Evolutionary conservation across 2,329 filamentous ascomycete genomes (phyloP).

Genomic region (Paradendryphiella salina): DNA sequence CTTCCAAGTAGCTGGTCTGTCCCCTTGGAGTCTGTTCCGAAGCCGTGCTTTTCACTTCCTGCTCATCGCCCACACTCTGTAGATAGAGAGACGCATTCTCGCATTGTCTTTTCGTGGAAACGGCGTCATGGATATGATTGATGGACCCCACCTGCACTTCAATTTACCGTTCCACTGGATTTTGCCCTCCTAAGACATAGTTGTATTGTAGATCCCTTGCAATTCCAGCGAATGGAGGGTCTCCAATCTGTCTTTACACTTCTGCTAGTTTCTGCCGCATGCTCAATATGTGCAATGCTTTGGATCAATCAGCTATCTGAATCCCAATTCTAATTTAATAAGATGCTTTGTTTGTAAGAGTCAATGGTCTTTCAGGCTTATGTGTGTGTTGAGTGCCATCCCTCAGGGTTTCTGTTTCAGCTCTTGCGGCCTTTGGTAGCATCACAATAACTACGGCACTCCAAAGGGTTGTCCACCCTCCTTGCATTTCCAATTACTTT

Average conservation of each 20-base stretch:
- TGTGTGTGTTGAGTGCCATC: neutral
- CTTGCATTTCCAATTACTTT: neutral
- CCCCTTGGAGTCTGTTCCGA: neutral
- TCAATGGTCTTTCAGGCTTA: neutral
- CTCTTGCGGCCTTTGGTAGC: neutral
- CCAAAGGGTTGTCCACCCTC: slow-evolving; percentile 1
- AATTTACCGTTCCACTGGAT: slow-evolving; percentile 2
- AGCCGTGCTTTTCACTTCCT: neutral
- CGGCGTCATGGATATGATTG: neutral
- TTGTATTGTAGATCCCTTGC: neutral
- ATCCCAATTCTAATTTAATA: no score
- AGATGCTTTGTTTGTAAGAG: no score
- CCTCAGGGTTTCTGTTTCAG: neutral
- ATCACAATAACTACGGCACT: neutral
- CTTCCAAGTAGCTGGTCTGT: no score
- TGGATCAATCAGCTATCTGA: neutral
- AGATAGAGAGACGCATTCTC: neutral
- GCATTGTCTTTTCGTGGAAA: neutral
- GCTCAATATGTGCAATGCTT: neutral
- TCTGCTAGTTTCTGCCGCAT: neutral
- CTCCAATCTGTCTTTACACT: neutral
- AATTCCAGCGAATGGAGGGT: neutral
- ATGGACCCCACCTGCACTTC: neutral
- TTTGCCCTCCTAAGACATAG: neutral
- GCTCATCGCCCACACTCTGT: no score